Evolutionary conservation across 148 eudicot genomes (phyloP).

Genomic region (Vaccinium vitisidaea): DNA sequence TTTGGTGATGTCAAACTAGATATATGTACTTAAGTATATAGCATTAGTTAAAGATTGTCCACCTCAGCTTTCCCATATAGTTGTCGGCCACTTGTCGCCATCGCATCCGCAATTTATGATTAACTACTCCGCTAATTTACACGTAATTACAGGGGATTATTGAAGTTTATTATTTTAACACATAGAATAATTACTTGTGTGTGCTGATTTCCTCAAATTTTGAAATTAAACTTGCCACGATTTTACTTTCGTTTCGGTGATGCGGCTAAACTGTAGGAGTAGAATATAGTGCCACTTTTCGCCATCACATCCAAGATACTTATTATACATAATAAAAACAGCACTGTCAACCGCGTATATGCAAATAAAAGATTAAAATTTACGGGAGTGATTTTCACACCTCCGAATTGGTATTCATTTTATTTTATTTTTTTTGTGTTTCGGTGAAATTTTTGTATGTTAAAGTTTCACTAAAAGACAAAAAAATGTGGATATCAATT

Average conservation of each 20-base stretch:
- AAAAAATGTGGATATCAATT: too few relatives aligned
- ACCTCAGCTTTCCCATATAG: neutral
- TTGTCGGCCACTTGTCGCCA: slow-evolving; percentile 10
- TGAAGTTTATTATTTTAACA: neutral
- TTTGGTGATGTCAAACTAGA: slow-evolving; percentile 12
- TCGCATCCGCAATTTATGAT: neutral
- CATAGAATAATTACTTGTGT: neutral
- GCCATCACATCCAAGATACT: neutral
- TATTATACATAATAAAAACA: neutral
- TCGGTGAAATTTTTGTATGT: too few relatives aligned
- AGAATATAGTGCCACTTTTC: neutral
- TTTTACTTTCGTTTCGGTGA: neutral
- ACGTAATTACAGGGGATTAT: neutral
- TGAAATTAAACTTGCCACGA: neutral
- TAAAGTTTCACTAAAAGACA: too few relatives aligned
- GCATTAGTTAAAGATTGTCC: slow-evolving; percentile 2
- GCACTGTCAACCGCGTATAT: neutral
- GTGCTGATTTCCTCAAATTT: neutral
- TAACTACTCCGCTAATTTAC: neutral
- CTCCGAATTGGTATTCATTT: too few relatives aligned
- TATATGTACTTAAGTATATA: neutral
- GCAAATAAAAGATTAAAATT: neutral
- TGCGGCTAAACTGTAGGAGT: too few relatives aligned
- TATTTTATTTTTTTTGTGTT: too few relatives aligned
- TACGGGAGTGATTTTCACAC: too few relatives aligned